These are phyloP conservation scores for Pleurostoma richardsiae DNA, from an alignment of 2,329 filamentous ascomycete species.

Conservation along the genomic window DNA sequence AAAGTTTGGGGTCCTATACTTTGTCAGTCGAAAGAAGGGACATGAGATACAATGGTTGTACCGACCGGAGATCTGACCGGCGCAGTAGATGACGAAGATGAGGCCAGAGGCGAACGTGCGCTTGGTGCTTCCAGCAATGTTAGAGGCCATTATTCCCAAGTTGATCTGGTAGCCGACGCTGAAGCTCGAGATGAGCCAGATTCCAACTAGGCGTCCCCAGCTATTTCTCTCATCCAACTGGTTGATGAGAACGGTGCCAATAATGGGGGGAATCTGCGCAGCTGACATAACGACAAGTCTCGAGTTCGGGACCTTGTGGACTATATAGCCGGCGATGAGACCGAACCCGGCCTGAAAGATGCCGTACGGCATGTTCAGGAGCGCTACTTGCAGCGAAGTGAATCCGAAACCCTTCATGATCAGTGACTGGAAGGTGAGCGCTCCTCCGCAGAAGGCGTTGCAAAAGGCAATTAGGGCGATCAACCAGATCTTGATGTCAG, in stretches of 20 bases:
- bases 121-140: neutral
- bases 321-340: neutral
- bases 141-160: neutral
- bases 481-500: constrained; percentile 62
- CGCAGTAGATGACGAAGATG: neutral
- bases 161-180: neutral
- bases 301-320: neutral
- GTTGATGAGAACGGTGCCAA: neutral
- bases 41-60: no score
- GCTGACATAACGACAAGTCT: neutral
- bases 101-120: neutral
- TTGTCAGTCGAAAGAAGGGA: no score
- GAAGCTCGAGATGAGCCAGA: neutral
- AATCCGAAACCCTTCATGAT: constrained; percentile 70
- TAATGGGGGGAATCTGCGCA: neutral
- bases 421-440: constrained; percentile 68
- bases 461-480: constrained; percentile 63
- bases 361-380: constrained; percentile 59
- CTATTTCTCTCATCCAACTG: neutral
- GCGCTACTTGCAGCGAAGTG: constrained; percentile 59
- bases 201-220: neutral
- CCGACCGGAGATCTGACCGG: neutral
- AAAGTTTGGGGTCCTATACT: neutral
- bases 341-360: neutral
- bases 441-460: constrained; percentile 69